Conservation (phyloP, 306 rosid genomes). For the Cicer cuneatum region DNA sequence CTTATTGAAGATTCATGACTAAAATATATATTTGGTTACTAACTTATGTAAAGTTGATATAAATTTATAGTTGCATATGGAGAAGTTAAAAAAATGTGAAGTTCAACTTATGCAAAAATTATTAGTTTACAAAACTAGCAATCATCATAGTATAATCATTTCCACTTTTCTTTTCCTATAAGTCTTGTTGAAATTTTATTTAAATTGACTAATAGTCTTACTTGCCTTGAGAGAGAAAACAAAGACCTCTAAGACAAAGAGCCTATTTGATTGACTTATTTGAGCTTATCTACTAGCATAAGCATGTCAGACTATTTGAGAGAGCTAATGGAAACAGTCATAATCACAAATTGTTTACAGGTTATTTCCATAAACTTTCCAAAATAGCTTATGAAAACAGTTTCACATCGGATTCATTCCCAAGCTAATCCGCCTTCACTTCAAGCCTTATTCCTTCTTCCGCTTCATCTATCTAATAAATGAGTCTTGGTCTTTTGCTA, state of each 20-base stretch:
- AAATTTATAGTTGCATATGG: background rate
- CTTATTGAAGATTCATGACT: background rate
- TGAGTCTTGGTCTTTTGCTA: too few species aligned
- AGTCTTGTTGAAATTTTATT: background rate
- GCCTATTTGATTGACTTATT: too few species aligned
- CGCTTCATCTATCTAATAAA: too few species aligned
- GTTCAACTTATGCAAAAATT: background rate
- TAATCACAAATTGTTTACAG: too few species aligned
- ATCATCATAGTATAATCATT: background rate
- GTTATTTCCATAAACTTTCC: too few species aligned
- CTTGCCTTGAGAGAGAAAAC: background rate
- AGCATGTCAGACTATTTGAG: too few species aligned
- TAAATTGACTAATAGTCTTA: background rate
- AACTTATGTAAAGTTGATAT: background rate
- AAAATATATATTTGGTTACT: background rate
- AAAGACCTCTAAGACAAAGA: constrained; percentile 4
- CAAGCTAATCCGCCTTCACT: too few species aligned
- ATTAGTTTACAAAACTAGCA: background rate
- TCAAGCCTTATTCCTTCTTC: too few species aligned
- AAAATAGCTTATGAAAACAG: too few species aligned
- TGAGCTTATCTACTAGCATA: too few species aligned
- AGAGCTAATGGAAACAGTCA: too few species aligned
- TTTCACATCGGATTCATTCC: too few species aligned
- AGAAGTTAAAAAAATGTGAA: background rate
- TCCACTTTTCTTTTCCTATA: background rate